Conservation (phyloP, 2,329 filamentous ascomycete species). For the Botrytis aclada region DNA sequence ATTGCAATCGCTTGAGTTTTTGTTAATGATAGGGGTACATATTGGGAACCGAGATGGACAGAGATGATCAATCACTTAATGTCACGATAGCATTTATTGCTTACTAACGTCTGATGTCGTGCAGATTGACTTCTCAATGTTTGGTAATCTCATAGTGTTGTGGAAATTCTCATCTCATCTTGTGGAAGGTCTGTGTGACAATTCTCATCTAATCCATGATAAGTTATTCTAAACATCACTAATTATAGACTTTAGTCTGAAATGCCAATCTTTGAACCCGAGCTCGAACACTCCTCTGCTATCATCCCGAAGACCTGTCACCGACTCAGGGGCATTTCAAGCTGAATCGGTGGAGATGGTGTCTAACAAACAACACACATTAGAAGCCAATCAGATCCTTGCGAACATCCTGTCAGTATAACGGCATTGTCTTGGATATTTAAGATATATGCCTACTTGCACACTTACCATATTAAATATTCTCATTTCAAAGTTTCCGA, state of each 20-base stretch:
- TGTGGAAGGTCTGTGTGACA: not conserved
- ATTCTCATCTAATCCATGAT: not conserved
- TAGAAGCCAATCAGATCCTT: not conserved
- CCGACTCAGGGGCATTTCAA: not conserved
- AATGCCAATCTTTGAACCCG: not conserved
- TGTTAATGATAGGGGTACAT: not conserved
- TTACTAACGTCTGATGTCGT: not conserved
- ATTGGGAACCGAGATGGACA: not conserved
- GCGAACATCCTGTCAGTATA: not conserved
- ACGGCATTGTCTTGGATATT: too few species aligned
- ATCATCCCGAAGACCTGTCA: not conserved
- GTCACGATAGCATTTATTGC: not conserved
- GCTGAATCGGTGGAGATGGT: not conserved
- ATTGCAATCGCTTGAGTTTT: not conserved
- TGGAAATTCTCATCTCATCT: not conserved
- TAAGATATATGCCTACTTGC: not conserved
- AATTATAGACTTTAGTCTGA: not conserved
- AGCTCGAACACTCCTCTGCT: not conserved
- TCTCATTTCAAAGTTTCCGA: not conserved
- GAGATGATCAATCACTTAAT: not conserved
- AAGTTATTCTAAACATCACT: not conserved
- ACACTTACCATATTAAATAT: not conserved
- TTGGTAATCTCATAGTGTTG: not conserved
- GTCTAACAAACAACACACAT: slow-evolving; percentile 1
- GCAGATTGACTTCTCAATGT: not conserved